Conservation (phyloP, 139 green algal genomes). For the Closterium sp. region DNA sequence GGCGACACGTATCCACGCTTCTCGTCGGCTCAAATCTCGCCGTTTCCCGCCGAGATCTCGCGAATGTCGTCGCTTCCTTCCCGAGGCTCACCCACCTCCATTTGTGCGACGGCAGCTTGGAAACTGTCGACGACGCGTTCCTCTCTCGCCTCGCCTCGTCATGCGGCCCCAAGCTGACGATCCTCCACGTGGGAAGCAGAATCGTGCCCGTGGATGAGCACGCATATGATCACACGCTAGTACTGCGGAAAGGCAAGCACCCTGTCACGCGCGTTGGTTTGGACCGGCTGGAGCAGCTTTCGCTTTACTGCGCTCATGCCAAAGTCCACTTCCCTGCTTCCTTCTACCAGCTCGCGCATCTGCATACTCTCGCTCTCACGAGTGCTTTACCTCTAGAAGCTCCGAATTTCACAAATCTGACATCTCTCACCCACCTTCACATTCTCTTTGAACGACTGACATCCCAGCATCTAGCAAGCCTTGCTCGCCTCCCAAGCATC, state of each 20-base stretch:
- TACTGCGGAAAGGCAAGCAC: neutral
- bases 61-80: neutral
- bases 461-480: neutral
- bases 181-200: neutral
- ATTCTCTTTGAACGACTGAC: neutral
- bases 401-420: neutral
- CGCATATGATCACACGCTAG: no score
- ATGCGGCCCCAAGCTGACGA: neutral
- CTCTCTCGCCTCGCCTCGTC: neutral
- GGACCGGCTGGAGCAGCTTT: neutral
- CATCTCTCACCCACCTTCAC: neutral
- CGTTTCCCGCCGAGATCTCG: neutral
- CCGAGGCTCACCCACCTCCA: neutral
- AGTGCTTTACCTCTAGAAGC: neutral
- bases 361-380: neutral
- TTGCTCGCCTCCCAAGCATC: neutral
- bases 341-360: neutral
- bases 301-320: neutral
- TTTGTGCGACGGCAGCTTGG: neutral
- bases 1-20: neutral
- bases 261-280: neutral
- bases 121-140: neutral
- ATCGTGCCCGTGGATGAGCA: neutral
- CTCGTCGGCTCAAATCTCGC: neutral
- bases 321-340: neutral